Evolutionary conservation across 768 basidiomycete species (phyloP), one percentile per base, ranked within the genome.

Genomic region (Psilocybe cubensis): DNA sequence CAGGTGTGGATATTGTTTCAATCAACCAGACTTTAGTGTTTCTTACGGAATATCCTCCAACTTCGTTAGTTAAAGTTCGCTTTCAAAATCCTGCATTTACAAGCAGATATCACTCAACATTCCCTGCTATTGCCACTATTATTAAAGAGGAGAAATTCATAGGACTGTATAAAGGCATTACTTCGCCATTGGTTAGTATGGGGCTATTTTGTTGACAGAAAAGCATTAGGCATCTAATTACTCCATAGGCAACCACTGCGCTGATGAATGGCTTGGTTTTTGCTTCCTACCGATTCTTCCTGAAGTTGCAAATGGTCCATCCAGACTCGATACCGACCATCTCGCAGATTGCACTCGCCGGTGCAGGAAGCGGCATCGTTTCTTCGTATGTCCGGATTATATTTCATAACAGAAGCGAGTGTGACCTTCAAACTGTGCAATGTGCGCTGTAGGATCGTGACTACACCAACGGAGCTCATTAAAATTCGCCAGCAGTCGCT

Each of bases 211-310:
- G 17, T 5, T 40, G 12, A 14, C 18, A 21, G 7, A 27, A 38
- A 44, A 29, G 42, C 41, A 42, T 28, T 43, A 10, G 6, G 20
- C 31, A 38, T 17, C 17, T 50, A 3, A 3, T 18, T 35, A 17
- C 42, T 23, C 27, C 18, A 29, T 45, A 92, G 91, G 79, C 84
- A 1, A 83, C 86, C 2, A 82, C 83, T 21, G 90, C 91, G 0
- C 74, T 90, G 1, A 81, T 93, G 78, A 97, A 96, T 65, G 93
- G 94, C 11, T 76, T 94, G 14, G 85, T 96, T 3, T 96, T 97
- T 70, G 83, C 92, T 0, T 86, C 88, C 0, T 96, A 96, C 74
- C 84, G 87, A 20, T 85, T 90, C 67, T 79, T 95, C 51, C 84
- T 94, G 77, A 83, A 84, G 46, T 58, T 83, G 0, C 91, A 94